Conservation (phyloP, 2,329 filamentous ascomycete genomes). For the Gnomoniopsis smithogilvyi region DNA sequence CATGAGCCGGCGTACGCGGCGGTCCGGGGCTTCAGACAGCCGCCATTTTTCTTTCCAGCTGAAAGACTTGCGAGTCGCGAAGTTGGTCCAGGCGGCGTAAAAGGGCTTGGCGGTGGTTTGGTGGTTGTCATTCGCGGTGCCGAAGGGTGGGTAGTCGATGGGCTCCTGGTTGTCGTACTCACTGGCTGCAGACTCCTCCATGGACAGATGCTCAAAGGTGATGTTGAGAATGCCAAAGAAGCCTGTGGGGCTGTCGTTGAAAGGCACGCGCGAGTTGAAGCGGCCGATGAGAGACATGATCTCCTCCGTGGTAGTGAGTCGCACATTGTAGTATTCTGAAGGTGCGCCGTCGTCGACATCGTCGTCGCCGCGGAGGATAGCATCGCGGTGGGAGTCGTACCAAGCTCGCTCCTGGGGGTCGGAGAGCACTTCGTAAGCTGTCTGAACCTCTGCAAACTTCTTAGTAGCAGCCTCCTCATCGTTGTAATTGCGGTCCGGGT, state of each 20-base stretch:
- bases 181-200: slow-evolving; percentile 75
- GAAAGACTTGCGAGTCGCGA: slow-evolving; percentile 82
- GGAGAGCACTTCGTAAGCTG: slow-evolving; percentile 93
- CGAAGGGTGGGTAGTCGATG: slow-evolving; percentile 78
- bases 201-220: slow-evolving; percentile 75
- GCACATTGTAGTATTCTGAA: slow-evolving; percentile 53
- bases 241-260: slow-evolving; percentile 73
- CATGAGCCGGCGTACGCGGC: slow-evolving; percentile 77
- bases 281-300: slow-evolving; percentile 74
- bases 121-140: slow-evolving; percentile 69
- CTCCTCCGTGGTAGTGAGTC: slow-evolving; percentile 76
- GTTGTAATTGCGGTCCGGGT: slow-evolving; percentile 90
- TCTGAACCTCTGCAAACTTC: slow-evolving; percentile 86
- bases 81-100: slow-evolving; percentile 76
- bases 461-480: slow-evolving; percentile 80
- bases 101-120: slow-evolving; percentile 77
- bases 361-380: slow-evolving; percentile 70
- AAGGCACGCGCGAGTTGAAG: slow-evolving; percentile 75
- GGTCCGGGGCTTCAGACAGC: slow-evolving; percentile 81
- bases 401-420: slow-evolving; percentile 94
- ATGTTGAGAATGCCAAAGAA: slow-evolving; percentile 81
- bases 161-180: slow-evolving; percentile 61
- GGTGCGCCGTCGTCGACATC: slow-evolving; percentile 32
- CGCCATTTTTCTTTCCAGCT: slow-evolving; percentile 86
- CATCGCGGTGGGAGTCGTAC: slow-evolving; percentile 93